Conservation (phyloP, 1,139 yeast species). For the Schwanniomyces etchellsii region DNA sequence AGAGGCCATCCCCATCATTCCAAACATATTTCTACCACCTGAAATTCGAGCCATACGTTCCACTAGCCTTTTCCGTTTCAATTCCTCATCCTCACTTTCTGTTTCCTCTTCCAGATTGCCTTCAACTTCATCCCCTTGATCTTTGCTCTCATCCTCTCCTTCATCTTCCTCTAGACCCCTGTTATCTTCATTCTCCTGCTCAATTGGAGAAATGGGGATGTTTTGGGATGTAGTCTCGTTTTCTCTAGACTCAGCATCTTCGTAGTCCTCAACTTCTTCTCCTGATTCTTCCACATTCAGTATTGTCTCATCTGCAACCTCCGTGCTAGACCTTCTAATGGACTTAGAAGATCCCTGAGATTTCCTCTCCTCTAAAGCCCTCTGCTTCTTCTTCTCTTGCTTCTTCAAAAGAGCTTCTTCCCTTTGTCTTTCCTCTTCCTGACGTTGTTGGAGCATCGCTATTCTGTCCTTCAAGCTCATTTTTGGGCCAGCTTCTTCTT, state of each 20-base stretch:
- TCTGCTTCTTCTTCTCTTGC: slow-evolving; percentile 50
- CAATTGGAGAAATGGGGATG: neutral
- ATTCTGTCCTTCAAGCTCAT: slow-evolving; percentile 84
- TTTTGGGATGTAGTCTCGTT: neutral
- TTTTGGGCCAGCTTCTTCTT: slow-evolving; percentile 57
- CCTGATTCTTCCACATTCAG: slow-evolving; percentile 4
- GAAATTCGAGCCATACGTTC: slow-evolving; percentile 96
- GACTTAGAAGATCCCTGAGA: slow-evolving; percentile 11
- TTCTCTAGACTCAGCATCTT: slow-evolving; percentile 2
- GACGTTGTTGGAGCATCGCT: slow-evolving; percentile 75
- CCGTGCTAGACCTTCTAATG: neutral
- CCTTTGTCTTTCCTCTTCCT: slow-evolving; percentile 74
- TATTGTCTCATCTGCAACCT: slow-evolving; percentile 4
- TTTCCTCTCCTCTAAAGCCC: slow-evolving; percentile 31
- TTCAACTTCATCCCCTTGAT: slow-evolving; percentile 6
- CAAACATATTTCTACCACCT: slow-evolving; percentile 86
- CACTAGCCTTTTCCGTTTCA: slow-evolving; percentile 70
- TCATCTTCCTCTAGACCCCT: slow-evolving; percentile 1
- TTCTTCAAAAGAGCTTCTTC: slow-evolving; percentile 57
- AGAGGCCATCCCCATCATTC: slow-evolving; percentile 65
- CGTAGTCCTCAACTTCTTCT: slow-evolving; percentile 3
- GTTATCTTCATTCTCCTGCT: slow-evolving; percentile 1
- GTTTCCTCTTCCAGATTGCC: slow-evolving; percentile 14
- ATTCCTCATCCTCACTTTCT: slow-evolving; percentile 67
- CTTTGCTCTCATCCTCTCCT: neutral